These are phyloP conservation scores for Silene conica DNA, from an alignment of 148 eudicot species.

Conservation along the genomic window DNA sequence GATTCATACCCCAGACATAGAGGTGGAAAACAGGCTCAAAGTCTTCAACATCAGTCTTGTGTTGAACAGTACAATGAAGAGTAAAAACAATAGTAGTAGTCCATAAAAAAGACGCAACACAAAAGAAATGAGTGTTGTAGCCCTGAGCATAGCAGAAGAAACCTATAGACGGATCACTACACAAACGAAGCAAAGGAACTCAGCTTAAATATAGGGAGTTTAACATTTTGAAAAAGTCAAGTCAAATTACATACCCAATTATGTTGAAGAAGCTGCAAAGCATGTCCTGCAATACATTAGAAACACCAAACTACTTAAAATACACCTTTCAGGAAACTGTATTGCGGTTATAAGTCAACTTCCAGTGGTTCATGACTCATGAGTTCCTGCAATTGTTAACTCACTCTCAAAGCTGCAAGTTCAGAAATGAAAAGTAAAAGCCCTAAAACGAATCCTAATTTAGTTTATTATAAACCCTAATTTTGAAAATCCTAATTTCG, in stretches of 20 bases:
- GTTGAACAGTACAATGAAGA: conserved; percentile 92
- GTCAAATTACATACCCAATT: conserved; percentile 50
- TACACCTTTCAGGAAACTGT: too few species aligned
- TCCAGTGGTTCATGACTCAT: too few species aligned
- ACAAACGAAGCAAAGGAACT: conserved; percentile 27
- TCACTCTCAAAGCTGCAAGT: too few species aligned
- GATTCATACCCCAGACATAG: conserved; percentile 84
- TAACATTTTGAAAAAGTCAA: neutral
- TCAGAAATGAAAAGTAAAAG: too few species aligned
- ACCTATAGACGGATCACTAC: conserved; percentile 95
- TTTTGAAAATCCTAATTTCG: too few species aligned
- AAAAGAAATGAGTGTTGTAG: conserved; percentile 88
- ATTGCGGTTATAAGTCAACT: too few species aligned
- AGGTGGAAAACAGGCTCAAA: conserved; percentile 92
- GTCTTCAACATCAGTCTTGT: conserved; percentile 94
- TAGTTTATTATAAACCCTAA: too few species aligned
- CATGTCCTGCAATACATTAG: conserved; percentile 74
- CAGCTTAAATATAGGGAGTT: neutral
- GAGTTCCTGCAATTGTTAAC: too few species aligned
- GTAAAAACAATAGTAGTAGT: conserved; percentile 94
- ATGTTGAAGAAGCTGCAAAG: conserved; percentile 96
- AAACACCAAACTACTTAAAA: neutral
- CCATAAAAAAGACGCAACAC: conserved; percentile 95
- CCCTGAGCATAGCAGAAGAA: conserved; percentile 96
- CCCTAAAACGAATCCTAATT: too few species aligned